Evolutionary conservation across 1,139 yeast genomes (phyloP), one percentile per base, ranked within the genome.

Genomic region (Candida dubliniensis): DNA sequence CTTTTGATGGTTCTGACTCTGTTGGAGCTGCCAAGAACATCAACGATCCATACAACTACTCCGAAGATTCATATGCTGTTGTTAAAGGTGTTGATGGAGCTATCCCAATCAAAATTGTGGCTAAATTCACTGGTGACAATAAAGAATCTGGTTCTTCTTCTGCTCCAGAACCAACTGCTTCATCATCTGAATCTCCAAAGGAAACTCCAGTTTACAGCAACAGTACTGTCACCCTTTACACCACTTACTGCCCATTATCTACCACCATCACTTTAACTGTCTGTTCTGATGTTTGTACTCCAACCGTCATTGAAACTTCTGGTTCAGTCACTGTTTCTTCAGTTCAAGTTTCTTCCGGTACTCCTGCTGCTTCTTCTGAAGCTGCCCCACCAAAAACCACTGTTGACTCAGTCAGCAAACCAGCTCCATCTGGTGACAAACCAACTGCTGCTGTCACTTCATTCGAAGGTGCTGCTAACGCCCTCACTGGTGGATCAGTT

Each of bases 31-130:
- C 70, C 51, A 66, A 63, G 57, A 63, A 73, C 59, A 57, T 68
- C 52, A 54, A 56, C 30, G 80, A 76, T 51, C 77, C 78, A 23
- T 71, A 74, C 63, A 39, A 49, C 12, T 70, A 66, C 60, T 69
- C 79, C 29, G 38, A 57, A 33, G 31, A 41, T 7, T 32, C 47
- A 14, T 71, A 56, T 49, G 67, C 62, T 40, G 57, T 69, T 42
- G 52, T 56, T 47, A 35, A 39, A 10, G 35, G 33, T 12, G 50
- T 39, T 14, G 48, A 49, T 4, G 64, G 53, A 34, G 60, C 64
- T 45, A 44, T 53, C 36, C 54, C 63, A 26, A 38, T 65, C 32
- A 53, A 52, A 42, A 45, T 63, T 34, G 56, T 51, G 41, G 54
- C 48, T 33, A 44, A 40, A 33, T 31, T 32, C n/a, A 36, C 32